Base-by-base conservation (phyloP, 1,284 basidiomycete species). In the Chondrostereum purpureum region DNA sequence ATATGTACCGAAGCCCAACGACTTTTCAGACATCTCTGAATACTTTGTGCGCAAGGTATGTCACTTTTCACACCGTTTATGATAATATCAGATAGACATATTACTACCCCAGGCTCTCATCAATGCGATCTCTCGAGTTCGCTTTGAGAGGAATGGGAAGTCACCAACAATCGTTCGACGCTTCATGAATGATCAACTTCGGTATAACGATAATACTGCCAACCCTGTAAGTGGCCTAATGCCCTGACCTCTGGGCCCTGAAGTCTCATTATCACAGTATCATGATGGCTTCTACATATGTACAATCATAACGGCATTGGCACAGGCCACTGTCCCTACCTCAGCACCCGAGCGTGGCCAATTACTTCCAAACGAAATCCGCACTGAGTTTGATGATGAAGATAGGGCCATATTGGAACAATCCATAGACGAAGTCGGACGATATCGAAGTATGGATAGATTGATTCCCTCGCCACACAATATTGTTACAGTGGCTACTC, bases 401-500 rank as follows among this genome's bases (percentile, higher is more conserved):
- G 85, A 87, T 53, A 67, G 68, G 17, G 73, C 78, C 40, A 69
- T 92, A 19, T 62, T 92, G 45, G 78, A 83, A 51, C 78, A 84
- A 50, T 88, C 88, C 0, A 61, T 83, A 18, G 75, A 80, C 13
- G 90, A 92, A 58, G 80, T 98, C 33, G 91, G 95, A 58, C 77
- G 95, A 24, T 93, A 94, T 61, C 84, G 92, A 50, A 92, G 85
- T 53, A 91, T 98, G 78, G 96, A 99, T 63, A 77, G 92, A 46
- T 73, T 99, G 13, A 94, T 99, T 45, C 92, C 96, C 2, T 96
- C 94, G 3, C 86, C 83, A 49, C 92, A 97, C 58, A 99, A 99
- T 58, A 81, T 93, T 18, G 85, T 99, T 33, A 94, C 94, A 0
- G 76, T 92, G 44, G 92, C 95, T 21, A 84, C 84, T 3, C 68